Base-by-base conservation (phyloP, 441 rosid species). In the Euphorbia corollata region DNA sequence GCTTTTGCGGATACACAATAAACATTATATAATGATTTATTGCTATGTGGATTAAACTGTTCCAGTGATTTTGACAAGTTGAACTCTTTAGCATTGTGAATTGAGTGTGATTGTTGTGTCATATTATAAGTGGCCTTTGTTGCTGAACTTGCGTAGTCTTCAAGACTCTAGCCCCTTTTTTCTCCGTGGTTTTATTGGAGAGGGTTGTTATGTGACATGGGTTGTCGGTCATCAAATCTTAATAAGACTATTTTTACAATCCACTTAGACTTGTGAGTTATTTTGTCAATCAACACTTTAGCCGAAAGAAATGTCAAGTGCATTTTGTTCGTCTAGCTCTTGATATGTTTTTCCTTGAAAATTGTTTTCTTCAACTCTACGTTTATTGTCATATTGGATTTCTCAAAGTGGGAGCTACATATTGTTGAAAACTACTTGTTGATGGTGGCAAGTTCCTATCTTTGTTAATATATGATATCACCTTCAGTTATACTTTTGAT, bases 241-340 rank as follows among this genome's bases (percentile, higher is more conserved):
- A 67, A 65, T 54, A 48, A 22, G 67, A 73, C 63, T 54, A 68
- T 70, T 41, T 53, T 71, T 67, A 73, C 66, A 39, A 71, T 78
- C 80, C 76, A 72, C 39, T 39, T 68, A 55, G 80, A 72, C 76
- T 70, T 75, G 71, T 70, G 50, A 66, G 78, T 66, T 56, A 66
- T 70, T 77, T 71, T 68, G 7, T 75, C 66, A 72, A 77, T 72
- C 79, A 64, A 79, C 77, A 68, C 83, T 79, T 77, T 10, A 74
- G 80, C 82, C 82, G 78, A 81, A 83, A 83, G 83, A 72, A 64
- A 79, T 74, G 80, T 70, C 72, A 61, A 73, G 78, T 77, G 87
- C 84, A 43, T 64, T n/a, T 75, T 74, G 70, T 76, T 79, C 77
- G 67, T 69, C 9, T 41, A 68, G 71, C 48, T 73, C 62, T 61